These are phyloP conservation scores for Cytospora mali DNA, from an alignment of 2,329 filamentous ascomycete species.

Conservation along the genomic window DNA sequence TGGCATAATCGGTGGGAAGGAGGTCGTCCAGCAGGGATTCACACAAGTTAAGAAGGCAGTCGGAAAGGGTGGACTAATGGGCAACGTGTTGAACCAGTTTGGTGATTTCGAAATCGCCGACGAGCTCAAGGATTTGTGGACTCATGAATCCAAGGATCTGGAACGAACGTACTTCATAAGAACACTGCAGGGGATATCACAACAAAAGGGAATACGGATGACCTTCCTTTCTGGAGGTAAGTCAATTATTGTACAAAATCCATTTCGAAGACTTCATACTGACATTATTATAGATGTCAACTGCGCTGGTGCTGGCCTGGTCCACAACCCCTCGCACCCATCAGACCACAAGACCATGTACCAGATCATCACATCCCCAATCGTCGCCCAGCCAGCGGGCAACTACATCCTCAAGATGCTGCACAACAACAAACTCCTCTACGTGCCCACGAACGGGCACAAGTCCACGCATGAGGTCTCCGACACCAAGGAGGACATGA, in stretches of 20 bases:
- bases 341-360: conserved; percentile 99
- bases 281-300: conserved; percentile 67
- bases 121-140: conserved; percentile 96
- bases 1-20: conserved; percentile 92
- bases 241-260: conserved; percentile 33
- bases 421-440: conserved; percentile 92
- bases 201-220: conserved; percentile 95
- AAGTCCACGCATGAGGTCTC: conserved; percentile 72
- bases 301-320: conserved; percentile 85
- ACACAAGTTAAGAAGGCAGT: conserved; percentile 95
- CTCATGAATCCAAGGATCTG: conserved; percentile 95
- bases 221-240: conserved; percentile 89
- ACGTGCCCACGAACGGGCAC: conserved; percentile 86
- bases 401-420: conserved; percentile 89
- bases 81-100: conserved; percentile 91
- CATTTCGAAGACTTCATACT: conserved; percentile 1
- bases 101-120: conserved; percentile 94
- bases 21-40: conserved; percentile 89
- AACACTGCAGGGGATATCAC: conserved; percentile 90
- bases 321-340: conserved; percentile 91
- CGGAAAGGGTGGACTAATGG: conserved; percentile 94
- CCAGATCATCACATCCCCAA: conserved; percentile 89
- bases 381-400: conserved; percentile 85
- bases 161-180: conserved; percentile 96
- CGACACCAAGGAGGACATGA: conserved; percentile 99